phyloP scores from a whole-genome alignment of 257 asterid species.

The Buddleja alternifolia region DNA sequence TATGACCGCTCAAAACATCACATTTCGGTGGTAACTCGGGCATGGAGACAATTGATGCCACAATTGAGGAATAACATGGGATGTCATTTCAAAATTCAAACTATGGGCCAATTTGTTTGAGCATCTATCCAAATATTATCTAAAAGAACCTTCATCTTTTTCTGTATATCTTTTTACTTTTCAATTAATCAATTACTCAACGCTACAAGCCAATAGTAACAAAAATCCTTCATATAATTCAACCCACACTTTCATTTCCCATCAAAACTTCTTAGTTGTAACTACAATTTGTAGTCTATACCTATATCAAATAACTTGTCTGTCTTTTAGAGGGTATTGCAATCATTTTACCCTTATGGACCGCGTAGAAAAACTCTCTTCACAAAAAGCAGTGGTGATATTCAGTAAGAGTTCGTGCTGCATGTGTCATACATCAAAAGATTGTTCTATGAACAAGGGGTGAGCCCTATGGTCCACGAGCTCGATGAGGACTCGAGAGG shows the following conservation, averaged over 20 bases:
- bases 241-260: too few relatives aligned
- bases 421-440: slow-evolving; percentile 83
- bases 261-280: too few relatives aligned
- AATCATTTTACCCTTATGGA: too few relatives aligned
- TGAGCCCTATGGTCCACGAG: slow-evolving; percentile 63
- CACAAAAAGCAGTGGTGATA: slow-evolving; percentile 65
- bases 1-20: too few relatives aligned
- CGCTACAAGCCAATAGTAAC: too few relatives aligned
- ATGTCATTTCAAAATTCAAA: not conserved
- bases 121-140: slow-evolving; percentile 46
- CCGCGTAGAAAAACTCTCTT: slow-evolving; percentile 38
- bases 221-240: slow-evolving; percentile 23
- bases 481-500: slow-evolving; percentile 56
- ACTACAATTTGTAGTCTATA: too few relatives aligned
- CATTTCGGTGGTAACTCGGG: too few relatives aligned
- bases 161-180: not conserved
- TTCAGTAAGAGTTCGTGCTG: slow-evolving; percentile 78
- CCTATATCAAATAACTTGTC: too few relatives aligned
- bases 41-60: too few relatives aligned
- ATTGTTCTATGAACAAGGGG: slow-evolving; percentile 69
- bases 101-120: slow-evolving; percentile 25
- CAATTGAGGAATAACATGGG: not conserved
- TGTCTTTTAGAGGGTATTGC: too few relatives aligned
- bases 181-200: slow-evolving; percentile 12
- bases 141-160: slow-evolving; percentile 44